These are phyloP conservation scores for Penicillium coffeae DNA, from an alignment of 495 filamentous ascomycete species.

Conservation along the genomic window DNA sequence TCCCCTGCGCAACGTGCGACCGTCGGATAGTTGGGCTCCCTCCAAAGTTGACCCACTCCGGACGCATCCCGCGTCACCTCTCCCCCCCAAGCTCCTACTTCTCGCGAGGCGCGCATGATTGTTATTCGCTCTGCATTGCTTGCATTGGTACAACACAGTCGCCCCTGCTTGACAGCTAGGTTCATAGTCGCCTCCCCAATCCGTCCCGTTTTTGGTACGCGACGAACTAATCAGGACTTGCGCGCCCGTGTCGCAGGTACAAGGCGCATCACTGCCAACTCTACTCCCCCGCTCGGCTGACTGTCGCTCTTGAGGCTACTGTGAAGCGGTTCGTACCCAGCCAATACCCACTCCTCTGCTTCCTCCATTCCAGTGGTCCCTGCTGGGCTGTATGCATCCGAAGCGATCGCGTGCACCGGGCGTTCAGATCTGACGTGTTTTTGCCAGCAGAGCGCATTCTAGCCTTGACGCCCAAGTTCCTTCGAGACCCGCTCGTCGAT, in stretches of 20 bases:
- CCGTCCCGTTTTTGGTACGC: slow-evolving; percentile 11
- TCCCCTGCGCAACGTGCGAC: slow-evolving; percentile 35
- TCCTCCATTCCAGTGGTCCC: slow-evolving; percentile 7
- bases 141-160: slow-evolving; percentile 18
- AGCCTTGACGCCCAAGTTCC: slow-evolving; percentile 28
- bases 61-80: slow-evolving; percentile 35
- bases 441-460: slow-evolving; percentile 41
- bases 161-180: slow-evolving; percentile 5
- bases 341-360: slow-evolving; percentile 25
- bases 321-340: slow-evolving; percentile 47
- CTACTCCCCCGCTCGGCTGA: slow-evolving; percentile 28
- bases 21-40: slow-evolving; percentile 20
- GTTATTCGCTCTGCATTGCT: slow-evolving; percentile 25
- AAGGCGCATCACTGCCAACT: slow-evolving; percentile 35
- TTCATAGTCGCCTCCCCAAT: slow-evolving; percentile 12
- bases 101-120: slow-evolving; percentile 26
- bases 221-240: slow-evolving; percentile 25
- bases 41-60: slow-evolving; percentile 33
- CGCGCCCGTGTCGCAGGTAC: slow-evolving; percentile 36
- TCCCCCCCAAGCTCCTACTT: slow-evolving; percentile 15
- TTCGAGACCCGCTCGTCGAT: slow-evolving; percentile 16
- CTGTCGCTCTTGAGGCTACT: slow-evolving; percentile 33
- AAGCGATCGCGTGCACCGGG: slow-evolving; percentile 23
- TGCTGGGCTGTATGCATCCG: slow-evolving; percentile 25
- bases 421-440: slow-evolving; percentile 42